Percentiles rank a stretch among this genome's conserved stretches.
Conservation (phyloP, 2,329 filamentous ascomycete species). For the Talaromyces sp. region DNA sequence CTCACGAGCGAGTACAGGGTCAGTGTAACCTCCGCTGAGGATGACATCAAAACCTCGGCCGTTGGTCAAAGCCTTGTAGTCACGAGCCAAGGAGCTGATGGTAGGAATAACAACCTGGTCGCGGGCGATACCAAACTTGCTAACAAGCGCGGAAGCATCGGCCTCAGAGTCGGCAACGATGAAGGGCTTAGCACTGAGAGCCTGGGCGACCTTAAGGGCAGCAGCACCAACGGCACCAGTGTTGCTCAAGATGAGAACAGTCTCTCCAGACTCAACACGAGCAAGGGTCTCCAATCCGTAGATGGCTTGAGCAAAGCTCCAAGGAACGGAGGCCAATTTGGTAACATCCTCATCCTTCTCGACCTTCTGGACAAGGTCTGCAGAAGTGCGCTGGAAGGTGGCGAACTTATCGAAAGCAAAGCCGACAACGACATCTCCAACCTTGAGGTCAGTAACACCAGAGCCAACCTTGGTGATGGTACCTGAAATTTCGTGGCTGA, state of each 20-base stretch:
- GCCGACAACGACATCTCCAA: conserved; percentile 19
- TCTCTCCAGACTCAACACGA: conserved; percentile 19
- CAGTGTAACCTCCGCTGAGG: conserved; percentile 24
- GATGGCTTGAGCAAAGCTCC: conserved; percentile 17
- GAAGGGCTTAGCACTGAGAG: conserved; percentile 21
- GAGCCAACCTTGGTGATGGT: not conserved
- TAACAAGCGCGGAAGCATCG: conserved; percentile 10
- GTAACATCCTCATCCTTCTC: conserved; percentile 19
- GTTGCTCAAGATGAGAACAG: conserved; percentile 34
- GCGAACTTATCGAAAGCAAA: conserved; percentile 16
- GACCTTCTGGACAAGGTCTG: not conserved
- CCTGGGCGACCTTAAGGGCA: conserved; percentile 28
- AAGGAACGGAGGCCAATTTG: conserved; percentile 21
- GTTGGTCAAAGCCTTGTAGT: conserved; percentile 22
- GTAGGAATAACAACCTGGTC: conserved; percentile 16
- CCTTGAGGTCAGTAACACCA: not conserved
- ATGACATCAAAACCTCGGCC: conserved; percentile 35
- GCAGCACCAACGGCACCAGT: conserved; percentile 31
- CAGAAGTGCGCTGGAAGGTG: not conserved
- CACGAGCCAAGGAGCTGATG: conserved; percentile 6
- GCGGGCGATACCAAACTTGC: conserved; percentile 8
- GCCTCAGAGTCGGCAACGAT: conserved; percentile 18
- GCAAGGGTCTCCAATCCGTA: conserved; percentile 19
- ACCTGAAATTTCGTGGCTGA: conserved; percentile 3
- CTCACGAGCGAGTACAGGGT: conserved; percentile 16